Evolutionary conservation across 352 stramenopile species (phyloP), one percentile per base, ranked within the genome.

Genomic region (Globisporangium viniferum): DNA sequence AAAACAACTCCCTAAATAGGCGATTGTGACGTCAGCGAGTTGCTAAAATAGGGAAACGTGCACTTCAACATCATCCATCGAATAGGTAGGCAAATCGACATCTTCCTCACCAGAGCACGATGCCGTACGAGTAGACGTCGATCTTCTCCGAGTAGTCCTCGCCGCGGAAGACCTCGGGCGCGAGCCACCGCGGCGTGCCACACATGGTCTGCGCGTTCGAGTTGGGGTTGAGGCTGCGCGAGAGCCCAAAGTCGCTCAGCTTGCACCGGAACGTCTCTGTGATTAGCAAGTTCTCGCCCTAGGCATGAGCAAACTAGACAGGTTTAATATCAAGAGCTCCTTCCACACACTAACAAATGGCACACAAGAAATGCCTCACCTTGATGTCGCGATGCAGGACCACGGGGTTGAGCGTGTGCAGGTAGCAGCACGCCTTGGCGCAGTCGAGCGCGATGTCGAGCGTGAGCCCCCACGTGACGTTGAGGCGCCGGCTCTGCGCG

Each of bases 131-230:
- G 70, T 94, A 93, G 3, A 94, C 67, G 59, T 94, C 86, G 35
- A 94, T 90, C 74, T 94, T 94, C 64, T 94, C 86, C 44, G 83
- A 91, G 72, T 93, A 94, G 41, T 90, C 82, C 54, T 94, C 84
- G 41, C 86, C 86, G 31, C 84, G 82, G 53, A 92, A 94, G n/a
- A 94, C 84, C 69, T 94, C 86, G 33, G 86, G 86, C 27, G 86
- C 86, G 60, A 93, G 76, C 86, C 86, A 94, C 5, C 84, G 76
- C 9, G 84, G 84, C 4, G 86, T 94, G 6, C 86, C 86, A 48
- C 84, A 94, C 69, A 91, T 88, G 1, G 84, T 92, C 27, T 89
- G 80, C 36, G 84, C 82, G 35, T 90, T 92, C 49, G 77, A 68
- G 64, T 92, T 82, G 48, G 79, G 80, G 68, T 89, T 73, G 33